Evolutionary conservation across 202 grass and related monocot species (phyloP), one percentile per base, ranked within the genome.

Genomic region (Carex sylvatica): DNA sequence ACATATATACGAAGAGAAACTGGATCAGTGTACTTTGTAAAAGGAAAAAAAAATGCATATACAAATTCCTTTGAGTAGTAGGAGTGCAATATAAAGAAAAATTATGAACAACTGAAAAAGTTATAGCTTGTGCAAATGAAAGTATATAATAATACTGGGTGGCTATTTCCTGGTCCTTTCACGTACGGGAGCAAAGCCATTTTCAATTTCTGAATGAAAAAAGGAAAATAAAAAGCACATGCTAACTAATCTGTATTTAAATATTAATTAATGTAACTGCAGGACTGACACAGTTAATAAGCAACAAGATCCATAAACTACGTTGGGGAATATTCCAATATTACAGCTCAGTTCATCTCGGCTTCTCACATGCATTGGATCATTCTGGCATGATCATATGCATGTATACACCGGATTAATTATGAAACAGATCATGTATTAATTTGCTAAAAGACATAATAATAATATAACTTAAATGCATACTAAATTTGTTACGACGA

Each of bases 241-340:
- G 6, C 33, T 18, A 69, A 69, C 35, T 40, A 69, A 19, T 69
- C 38, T 22, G 42, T 20, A 70, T 59, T 70, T 70, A 72, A 72
- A 4, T 72, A 49, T 72, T 72, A n/a, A 28, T 28, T 28, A 72
- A 24, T 24, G 40, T 72, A 72, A 19, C 10, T 13, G 36, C 67
- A 24, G 1, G 8, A 36, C 77, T 80, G 77, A 64, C 77, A 80
- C 58, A 78, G 33, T 80, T 47, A 80, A 35, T n/a, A 46, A 51
- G 42, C 11, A 81, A 18, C 61, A 81, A 68, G 79, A 81, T 81
- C 79, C 79, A 67, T 65, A 53, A 51, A 82, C 79, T 82, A 68
- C 79, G 79, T 68, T 82, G 13, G 46, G 62, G 79, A 82, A 82
- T 82, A 82, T 82, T 82, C 62, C 62, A 81, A 67, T n/a, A 49